phyloP scores from a whole-genome alignment of 176 grass and related monocot genomes.

The Panicum miliaceum region DNA sequence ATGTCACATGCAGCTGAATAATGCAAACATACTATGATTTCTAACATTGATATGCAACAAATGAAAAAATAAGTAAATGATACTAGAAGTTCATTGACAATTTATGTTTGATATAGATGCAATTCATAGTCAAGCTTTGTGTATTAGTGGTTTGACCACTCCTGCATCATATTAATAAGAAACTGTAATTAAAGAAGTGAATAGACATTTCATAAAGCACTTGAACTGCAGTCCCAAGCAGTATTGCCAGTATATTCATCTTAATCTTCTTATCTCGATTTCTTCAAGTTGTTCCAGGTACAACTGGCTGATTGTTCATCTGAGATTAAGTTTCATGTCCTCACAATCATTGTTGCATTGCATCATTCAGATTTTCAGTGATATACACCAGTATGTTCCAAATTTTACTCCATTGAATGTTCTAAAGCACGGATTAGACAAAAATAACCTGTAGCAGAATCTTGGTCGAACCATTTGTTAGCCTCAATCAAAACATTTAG shows the following conservation, averaged over 20 bases:
- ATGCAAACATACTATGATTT: neutral
- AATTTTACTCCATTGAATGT: slow-evolving; percentile 59
- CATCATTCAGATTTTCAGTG: slow-evolving; percentile 39
- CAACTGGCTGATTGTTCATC: slow-evolving; percentile 46
- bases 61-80: neutral
- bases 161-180: slow-evolving; percentile 16
- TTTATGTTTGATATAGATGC: neutral
- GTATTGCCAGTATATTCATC: slow-evolving; percentile 11
- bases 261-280: slow-evolving; percentile 38
- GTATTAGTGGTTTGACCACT: neutral
- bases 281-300: slow-evolving; percentile 41
- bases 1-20: slow-evolving; percentile 23
- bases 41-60: neutral
- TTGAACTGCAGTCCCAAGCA: slow-evolving; percentile 11
- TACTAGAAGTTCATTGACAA: neutral
- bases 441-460: slow-evolving; percentile 68
- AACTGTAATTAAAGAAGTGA: neutral
- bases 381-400: slow-evolving; percentile 40
- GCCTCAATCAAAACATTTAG: slow-evolving; percentile 50
- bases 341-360: slow-evolving; percentile 36
- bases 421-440: slow-evolving; percentile 49
- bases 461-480: slow-evolving; percentile 68
- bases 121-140: neutral
- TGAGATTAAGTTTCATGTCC: slow-evolving; percentile 49
- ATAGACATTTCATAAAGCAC: neutral